Conservation (phyloP, 208 protist genomes). For the Entamoeba moshkovskii region DNA sequence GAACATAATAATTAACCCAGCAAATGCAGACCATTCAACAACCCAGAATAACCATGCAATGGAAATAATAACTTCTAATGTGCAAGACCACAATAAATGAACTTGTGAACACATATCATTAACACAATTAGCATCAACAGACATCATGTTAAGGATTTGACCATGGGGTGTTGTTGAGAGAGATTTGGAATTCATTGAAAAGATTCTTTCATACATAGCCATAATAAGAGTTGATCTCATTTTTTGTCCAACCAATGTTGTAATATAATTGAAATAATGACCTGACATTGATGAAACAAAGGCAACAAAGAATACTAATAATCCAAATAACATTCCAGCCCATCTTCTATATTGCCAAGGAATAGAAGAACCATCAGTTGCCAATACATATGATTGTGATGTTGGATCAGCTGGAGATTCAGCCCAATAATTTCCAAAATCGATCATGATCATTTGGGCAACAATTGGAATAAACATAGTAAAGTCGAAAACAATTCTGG, state of each 20-base stretch:
- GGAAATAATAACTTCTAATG: conserved; percentile 39
- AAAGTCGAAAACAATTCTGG: background rate
- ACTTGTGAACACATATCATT: conserved; percentile 28
- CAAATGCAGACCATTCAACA: conserved; percentile 34
- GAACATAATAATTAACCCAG: conserved; percentile 40
- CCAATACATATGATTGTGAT: no score
- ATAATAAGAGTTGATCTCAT: background rate
- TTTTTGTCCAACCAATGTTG: background rate
- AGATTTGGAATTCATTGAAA: background rate
- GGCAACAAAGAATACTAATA: background rate
- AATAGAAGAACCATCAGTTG: background rate
- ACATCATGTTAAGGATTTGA: conserved; percentile 51
- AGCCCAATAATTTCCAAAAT: background rate
- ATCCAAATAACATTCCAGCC: background rate
- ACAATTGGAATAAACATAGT: background rate
- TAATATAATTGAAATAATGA: background rate
- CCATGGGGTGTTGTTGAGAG: conserved; percentile 19
- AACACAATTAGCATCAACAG: conserved; percentile 29
- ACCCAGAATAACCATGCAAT: conserved; percentile 38
- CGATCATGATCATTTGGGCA: background rate
- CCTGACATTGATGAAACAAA: background rate
- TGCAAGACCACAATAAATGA: conserved; percentile 34
- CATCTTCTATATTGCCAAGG: background rate
- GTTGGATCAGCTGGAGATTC: background rate
- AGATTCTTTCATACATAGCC: background rate